phyloP scores from a whole-genome alignment of 2,329 filamentous ascomycete genomes.

The Colletotrichum higginsianum region DNA sequence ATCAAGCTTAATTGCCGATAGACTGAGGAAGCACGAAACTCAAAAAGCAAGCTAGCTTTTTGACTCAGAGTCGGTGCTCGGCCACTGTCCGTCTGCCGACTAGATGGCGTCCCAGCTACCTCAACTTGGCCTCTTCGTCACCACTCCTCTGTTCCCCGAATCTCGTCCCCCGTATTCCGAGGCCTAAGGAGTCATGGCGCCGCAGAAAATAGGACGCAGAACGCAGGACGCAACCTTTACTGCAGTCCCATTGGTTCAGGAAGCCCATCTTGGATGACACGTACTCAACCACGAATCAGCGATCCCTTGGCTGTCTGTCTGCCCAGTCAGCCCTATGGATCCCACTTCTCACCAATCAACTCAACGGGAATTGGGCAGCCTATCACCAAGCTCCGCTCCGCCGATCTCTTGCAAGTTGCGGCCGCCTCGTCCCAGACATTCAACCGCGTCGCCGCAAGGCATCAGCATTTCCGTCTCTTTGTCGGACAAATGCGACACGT shows the following conservation, averaged over 20 bases:
- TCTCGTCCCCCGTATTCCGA: slow-evolving; percentile 14
- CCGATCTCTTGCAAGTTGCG: slow-evolving; percentile 14
- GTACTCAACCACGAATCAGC: slow-evolving; percentile 31
- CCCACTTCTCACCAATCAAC: slow-evolving; percentile 30
- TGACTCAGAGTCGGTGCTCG: slow-evolving; percentile 31
- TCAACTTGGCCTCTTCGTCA: slow-evolving; percentile 24
- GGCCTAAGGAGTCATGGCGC: background rate
- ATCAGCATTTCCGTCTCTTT: slow-evolving; percentile 34
- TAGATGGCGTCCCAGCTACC: slow-evolving; percentile 15
- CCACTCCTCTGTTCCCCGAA: slow-evolving; percentile 9
- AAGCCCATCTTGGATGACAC: slow-evolving; percentile 34
- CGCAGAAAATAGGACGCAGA: background rate
- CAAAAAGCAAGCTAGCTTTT: slow-evolving; percentile 38
- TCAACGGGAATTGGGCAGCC: slow-evolving; percentile 38
- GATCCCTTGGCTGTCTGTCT: slow-evolving; percentile 29
- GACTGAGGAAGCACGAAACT: slow-evolving; percentile 35
- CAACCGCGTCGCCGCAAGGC: slow-evolving; percentile 38
- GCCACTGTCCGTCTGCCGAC: background rate
- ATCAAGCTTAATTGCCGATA: background rate
- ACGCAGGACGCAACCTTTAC: background rate
- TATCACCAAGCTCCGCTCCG: slow-evolving; percentile 39
- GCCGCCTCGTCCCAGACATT: slow-evolving; percentile 18
- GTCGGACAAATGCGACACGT: background rate
- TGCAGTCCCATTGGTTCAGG: slow-evolving; percentile 24
- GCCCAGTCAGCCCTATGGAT: slow-evolving; percentile 39